Base-by-base conservation (phyloP, 139 green algal genomes). In the Chlorella ohadii region DNA sequence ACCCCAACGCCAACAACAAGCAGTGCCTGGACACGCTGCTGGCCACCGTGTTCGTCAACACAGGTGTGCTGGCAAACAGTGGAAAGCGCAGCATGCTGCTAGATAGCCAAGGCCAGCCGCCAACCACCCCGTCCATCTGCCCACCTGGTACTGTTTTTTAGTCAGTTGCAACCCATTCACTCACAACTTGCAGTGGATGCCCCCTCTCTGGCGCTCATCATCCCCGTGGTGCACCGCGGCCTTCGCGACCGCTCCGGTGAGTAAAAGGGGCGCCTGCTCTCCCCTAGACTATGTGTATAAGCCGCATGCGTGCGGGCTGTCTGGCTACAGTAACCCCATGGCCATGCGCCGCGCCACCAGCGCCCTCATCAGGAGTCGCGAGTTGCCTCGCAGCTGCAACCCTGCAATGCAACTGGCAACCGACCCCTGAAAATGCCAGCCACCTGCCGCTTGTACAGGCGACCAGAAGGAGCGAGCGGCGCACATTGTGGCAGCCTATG, bases 401-500 rank as follows among this genome's bases (percentile, higher is more conserved):
- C n/a, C n/a, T n/a, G n/a, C n/a, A n/a, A n/a, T n/a, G n/a, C n/a
- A n/a, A n/a, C n/a, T n/a, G n/a, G n/a, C n/a, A n/a, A n/a, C n/a
- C n/a, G n/a, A n/a, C n/a, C n/a, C n/a, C n/a, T n/a, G n/a, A n/a
- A n/a, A n/a, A n/a, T n/a, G n/a, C n/a, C n/a, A n/a, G n/a, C n/a
- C n/a, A n/a, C n/a, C n/a, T n/a, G n/a, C n/a, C n/a, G n/a, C 36
- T 11, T 36, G 2, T 11, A 4, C 61, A 68, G 20, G 27, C 6
- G 44, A 55, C 44, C 44, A 55, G 44, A 55, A 55, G 44, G 96
- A 97, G 88, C 90, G 92, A 4, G 96, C 97, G 0, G 94, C 94
- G 0, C 92, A 95, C 76, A 99, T 99, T 81, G 93, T 98, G 96
- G 96, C 81, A 98, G 95, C 91, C 96, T 98, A 88, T 96, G 93